phyloP scores from a whole-genome alignment of 23 red algal species.

The Gracilariopsis chorda region DNA sequence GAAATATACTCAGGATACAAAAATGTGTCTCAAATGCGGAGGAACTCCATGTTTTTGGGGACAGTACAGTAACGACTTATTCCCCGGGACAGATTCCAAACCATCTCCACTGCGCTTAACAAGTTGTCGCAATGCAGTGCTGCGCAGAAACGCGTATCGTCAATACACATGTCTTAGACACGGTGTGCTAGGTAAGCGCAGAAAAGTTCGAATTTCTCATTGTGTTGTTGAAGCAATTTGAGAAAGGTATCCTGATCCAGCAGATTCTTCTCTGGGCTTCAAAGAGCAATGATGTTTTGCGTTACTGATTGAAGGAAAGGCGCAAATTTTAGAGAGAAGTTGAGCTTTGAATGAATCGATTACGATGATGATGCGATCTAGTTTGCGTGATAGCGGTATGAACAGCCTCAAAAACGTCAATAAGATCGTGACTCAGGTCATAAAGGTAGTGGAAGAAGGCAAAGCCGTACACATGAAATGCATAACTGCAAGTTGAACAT shows the following conservation, averaged over 20 bases:
- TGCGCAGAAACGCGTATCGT: no score
- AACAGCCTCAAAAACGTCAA: neutral
- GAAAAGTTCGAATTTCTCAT: neutral
- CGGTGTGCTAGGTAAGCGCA: neutral
- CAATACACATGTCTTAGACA: no score
- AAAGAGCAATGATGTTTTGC: neutral
- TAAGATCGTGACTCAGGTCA: neutral
- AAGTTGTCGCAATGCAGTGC: no score
- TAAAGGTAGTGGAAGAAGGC: neutral
- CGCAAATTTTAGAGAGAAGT: neutral
- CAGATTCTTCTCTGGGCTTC: neutral
- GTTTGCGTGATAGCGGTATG: neutral
- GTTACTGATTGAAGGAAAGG: neutral
- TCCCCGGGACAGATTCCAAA: no score
- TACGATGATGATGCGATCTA: neutral
- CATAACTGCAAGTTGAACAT: neutral
- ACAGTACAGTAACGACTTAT: no score
- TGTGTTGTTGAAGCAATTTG: neutral
- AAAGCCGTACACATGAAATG: neutral
- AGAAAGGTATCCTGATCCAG: neutral
- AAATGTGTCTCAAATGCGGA: no score
- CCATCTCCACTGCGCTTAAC: no score
- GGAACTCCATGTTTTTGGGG: no score
- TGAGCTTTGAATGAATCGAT: neutral
- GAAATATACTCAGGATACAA: no score